Base-by-base conservation (phyloP, 2,329 filamentous ascomycete species). In the Herpotrichia juniperi region DNA sequence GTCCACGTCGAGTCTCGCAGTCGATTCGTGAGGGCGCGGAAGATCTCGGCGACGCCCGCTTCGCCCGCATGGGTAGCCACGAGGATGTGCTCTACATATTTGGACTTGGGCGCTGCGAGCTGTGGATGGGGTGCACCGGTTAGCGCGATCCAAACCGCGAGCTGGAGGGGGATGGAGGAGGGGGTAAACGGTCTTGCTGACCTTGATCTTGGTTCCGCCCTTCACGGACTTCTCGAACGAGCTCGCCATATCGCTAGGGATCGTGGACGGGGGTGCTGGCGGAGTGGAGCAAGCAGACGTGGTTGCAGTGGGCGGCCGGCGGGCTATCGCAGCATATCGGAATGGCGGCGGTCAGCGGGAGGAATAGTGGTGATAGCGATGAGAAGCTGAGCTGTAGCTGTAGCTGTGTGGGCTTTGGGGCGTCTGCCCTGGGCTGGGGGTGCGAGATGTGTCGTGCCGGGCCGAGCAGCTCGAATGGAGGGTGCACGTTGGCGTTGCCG, bases 141-240 rank as follows among this genome's bases (percentile, higher is more conserved):
- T 51, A 64, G 64, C 43, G 48, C 34, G 58, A 64, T 37, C 53
- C 42, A 28, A 25, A 37, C 14, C 16, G 42, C 26, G 42, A 30
- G 25, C 34, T 17, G 22, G 32, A 19, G 25, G 30, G 31, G 40
- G 42, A 19, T 21, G 21, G 30, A 21, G 9, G 7, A 19, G 26
- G 28, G 24, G 22, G 26, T 26, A 39, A 44, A 43, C 26, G 31
- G 16, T 28, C 8, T 40, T 30, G 50, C 61, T 53, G 67, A 93
- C 92, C 86, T 97, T 97, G 74, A 96, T 91, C 82, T 97, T 97
- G 68, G 93, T 97, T 67, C 91, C 93, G 78, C 93, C 94, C 82
- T 97, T 97, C 72, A 99, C 94, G 64, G 93, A 96, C 83, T 97
- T 99, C 82, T 99, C 94, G 74, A 97, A 97, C 53, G 90, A 93